A percentile compares a stretch with the other conserved stretches of the same genome.
Conservation (phyloP, 768 basidiomycete genomes). For the Lactarius vividus region DNA sequence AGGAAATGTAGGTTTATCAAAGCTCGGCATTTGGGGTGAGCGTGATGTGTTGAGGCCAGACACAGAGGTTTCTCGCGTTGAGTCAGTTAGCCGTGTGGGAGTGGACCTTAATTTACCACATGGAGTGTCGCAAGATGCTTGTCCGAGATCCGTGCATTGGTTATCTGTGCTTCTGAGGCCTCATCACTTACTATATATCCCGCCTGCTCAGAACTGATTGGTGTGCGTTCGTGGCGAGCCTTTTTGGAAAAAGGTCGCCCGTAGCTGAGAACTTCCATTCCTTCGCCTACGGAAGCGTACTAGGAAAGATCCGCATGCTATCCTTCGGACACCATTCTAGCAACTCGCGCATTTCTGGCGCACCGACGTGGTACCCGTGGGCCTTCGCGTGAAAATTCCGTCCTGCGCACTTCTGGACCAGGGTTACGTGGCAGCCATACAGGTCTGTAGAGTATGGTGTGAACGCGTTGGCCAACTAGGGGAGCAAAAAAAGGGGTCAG, state of each 20-base stretch:
- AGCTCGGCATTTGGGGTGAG: neutral
- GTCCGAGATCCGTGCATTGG: neutral
- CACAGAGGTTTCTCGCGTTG: neutral
- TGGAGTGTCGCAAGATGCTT: neutral
- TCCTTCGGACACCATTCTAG: conserved; percentile 79
- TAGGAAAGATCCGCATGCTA: conserved; percentile 45
- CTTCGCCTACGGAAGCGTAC: conserved; percentile 56
- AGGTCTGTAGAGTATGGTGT: conserved; percentile 69
- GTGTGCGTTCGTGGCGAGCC: neutral
- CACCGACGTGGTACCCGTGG: conserved; percentile 77
- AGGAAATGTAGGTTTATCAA: neutral
- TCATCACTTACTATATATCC: neutral
- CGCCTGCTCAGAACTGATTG: no score
- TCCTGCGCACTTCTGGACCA: conserved; percentile 64
- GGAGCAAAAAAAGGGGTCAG: conserved; percentile 21
- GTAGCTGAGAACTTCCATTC: neutral
- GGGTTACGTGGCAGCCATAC: conserved; percentile 81
- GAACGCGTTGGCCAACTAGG: conserved; percentile 74
- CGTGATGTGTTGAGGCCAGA: neutral
- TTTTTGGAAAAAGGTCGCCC: neutral
- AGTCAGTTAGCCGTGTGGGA: neutral
- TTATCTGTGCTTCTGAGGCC: neutral
- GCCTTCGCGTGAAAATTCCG: conserved; percentile 69
- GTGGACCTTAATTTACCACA: neutral
- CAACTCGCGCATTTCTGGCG: conserved; percentile 67